Conservation (phyloP, 805 yeast species). For the Schizosaccharomyces japonicus region DNA sequence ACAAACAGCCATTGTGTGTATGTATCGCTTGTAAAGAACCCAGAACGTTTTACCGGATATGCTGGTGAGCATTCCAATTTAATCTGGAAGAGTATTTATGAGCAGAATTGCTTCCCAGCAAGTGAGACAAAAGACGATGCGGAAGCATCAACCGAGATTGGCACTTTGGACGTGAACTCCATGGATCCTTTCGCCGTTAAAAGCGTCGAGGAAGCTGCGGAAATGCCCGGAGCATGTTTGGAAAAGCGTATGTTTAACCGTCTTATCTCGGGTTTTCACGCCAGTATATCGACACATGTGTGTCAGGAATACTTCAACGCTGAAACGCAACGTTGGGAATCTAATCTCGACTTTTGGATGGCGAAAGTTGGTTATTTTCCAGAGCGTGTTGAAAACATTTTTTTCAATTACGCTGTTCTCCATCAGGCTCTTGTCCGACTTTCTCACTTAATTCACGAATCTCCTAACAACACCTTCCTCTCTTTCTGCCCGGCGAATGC, state of each 20-base stretch:
- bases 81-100: slow-evolving; percentile 82
- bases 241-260: slow-evolving; percentile 80
- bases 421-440: slow-evolving; percentile 58
- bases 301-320: slow-evolving; percentile 62
- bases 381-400: slow-evolving; percentile 71
- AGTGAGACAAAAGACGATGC: no score
- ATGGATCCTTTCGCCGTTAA: neutral
- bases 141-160: neutral
- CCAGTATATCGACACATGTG: slow-evolving; percentile 80
- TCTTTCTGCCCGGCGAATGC: slow-evolving; percentile 24
- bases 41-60: slow-evolving; percentile 91
- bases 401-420: slow-evolving; percentile 76
- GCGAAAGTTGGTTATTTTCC: slow-evolving; percentile 72
- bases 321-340: slow-evolving; percentile 57
- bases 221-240: slow-evolving; percentile 45
- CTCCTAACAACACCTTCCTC: slow-evolving; percentile 24
- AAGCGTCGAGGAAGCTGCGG: no score
- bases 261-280: slow-evolving; percentile 78
- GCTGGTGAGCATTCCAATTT: slow-evolving; percentile 77
- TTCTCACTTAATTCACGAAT: slow-evolving; percentile 27
- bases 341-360: slow-evolving; percentile 62
- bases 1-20: slow-evolving; percentile 31
- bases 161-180: neutral
- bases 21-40: slow-evolving; percentile 68
- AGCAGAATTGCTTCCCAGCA: slow-evolving; percentile 64